Evolutionary conservation across 345 rosid species (phyloP).

Genomic region (Lepidium aucheri): DNA sequence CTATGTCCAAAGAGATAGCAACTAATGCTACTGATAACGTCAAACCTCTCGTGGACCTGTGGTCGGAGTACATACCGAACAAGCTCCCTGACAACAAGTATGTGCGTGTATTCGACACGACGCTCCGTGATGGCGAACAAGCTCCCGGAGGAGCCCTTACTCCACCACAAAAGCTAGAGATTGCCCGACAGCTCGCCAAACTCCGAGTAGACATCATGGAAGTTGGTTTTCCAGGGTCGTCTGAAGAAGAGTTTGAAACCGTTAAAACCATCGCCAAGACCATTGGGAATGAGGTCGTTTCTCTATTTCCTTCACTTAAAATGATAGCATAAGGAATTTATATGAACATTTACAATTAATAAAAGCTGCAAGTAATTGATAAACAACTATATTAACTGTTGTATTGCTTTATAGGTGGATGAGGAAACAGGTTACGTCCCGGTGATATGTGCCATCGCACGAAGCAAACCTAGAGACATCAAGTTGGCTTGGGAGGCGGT

Average conservation of each 20-base stretch:
- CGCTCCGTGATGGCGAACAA: slow-evolving; percentile 97
- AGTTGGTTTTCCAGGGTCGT: slow-evolving; percentile 79
- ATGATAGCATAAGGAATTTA: not conserved
- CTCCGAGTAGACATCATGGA: slow-evolving; percentile 89
- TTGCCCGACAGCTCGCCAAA: slow-evolving; percentile 71
- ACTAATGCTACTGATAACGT: not conserved
- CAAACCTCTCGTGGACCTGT: slow-evolving; percentile 19
- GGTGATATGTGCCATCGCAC: slow-evolving; percentile 67
- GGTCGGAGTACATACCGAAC: slow-evolving; percentile 57
- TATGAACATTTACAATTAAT: not conserved
- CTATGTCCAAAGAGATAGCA: not conserved
- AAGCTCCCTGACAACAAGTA: slow-evolving; percentile 56
- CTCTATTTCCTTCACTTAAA: not conserved
- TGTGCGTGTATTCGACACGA: slow-evolving; percentile 84
- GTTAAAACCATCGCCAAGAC: slow-evolving; percentile 60
- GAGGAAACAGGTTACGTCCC: slow-evolving; percentile 68
- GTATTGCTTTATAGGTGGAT: slow-evolving; percentile 24
- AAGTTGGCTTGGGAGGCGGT: slow-evolving; percentile 76
- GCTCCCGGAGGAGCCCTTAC: slow-evolving; percentile 91
- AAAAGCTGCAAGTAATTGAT: not conserved
- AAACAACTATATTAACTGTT: not conserved
- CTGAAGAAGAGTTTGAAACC: slow-evolving; percentile 72
- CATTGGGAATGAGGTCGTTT: slow-evolving; percentile 53
- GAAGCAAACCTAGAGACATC: slow-evolving; percentile 66
- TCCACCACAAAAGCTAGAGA: slow-evolving; percentile 72